Conservation (phyloP, 257 asterid genomes). For the Echites panduratus region DNA sequence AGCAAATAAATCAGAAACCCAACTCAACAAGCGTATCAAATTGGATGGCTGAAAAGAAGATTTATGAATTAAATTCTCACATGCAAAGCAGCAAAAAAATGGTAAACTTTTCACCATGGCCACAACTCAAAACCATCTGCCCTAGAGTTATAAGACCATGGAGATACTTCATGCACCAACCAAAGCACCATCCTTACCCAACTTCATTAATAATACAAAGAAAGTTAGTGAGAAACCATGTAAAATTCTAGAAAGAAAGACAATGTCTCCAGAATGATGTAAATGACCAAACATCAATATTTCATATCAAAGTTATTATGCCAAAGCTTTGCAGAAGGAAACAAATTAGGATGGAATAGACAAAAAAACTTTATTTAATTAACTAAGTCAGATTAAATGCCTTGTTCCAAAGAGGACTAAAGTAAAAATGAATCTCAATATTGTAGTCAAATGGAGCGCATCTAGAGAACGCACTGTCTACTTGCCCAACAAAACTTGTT, state of each 20-base stretch:
- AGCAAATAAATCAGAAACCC: background rate
- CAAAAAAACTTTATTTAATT: background rate
- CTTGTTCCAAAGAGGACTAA: background rate
- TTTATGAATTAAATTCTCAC: background rate
- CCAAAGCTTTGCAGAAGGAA: background rate
- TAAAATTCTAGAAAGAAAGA: background rate
- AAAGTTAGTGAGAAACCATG: no score
- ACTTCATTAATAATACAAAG: background rate
- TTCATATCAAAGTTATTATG: background rate
- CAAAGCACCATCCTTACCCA: background rate
- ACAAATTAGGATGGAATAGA: conserved; percentile 1
- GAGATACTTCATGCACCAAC: background rate
- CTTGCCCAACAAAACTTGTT: background rate
- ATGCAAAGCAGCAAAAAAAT: background rate
- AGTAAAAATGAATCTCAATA: background rate
- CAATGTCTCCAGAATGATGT: background rate
- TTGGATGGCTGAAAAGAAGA: no score
- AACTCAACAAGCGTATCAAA: no score
- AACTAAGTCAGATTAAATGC: background rate
- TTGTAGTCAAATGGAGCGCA: background rate
- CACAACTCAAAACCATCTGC: background rate
- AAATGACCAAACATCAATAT: background rate
- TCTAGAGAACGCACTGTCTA: background rate
- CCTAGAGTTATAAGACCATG: background rate
- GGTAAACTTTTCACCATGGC: background rate